These are phyloP conservation scores for Albizia julibrissin DNA, from an alignment of 306 rosid species.

Conservation along the genomic window DNA sequence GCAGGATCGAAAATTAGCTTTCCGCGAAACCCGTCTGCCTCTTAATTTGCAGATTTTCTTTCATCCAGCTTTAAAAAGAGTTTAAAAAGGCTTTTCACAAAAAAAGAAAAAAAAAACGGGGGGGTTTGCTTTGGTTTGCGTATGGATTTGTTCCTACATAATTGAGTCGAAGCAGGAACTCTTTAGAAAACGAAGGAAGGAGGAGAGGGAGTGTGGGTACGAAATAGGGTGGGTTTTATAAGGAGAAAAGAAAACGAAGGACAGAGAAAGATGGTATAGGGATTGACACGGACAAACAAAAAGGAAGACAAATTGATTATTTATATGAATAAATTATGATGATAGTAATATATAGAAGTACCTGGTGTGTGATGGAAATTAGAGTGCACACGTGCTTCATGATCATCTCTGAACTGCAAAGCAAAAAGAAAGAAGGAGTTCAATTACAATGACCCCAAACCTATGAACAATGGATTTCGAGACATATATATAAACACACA, in stretches of 20 bases:
- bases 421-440: slow-evolving; percentile 36
- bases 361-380: slow-evolving; percentile 76
- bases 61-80: background rate
- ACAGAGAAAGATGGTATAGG: slow-evolving; percentile 28
- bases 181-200: background rate
- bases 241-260: background rate
- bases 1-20: background rate
- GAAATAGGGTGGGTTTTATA: slow-evolving; percentile 36
- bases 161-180: background rate
- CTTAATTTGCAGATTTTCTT: background rate
- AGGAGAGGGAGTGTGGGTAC: slow-evolving; percentile 12
- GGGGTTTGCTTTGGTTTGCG: background rate
- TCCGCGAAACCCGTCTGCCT: background rate
- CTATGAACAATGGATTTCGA: slow-evolving; percentile 36
- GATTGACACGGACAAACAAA: slow-evolving; percentile 36
- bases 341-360: background rate
- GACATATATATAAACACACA: slow-evolving; percentile 18
- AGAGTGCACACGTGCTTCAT: slow-evolving; percentile 82
- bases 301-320: slow-evolving; percentile 38
- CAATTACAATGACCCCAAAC: slow-evolving; percentile 47
- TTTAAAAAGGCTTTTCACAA: background rate
- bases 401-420: slow-evolving; percentile 53
- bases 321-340: slow-evolving; percentile 28
- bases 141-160: background rate
- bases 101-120: background rate